Evolutionary conservation across 495 filamentous ascomycete species (phyloP), one percentile per base, ranked within the genome.

Genomic region (Aspergillus carlsbadensis): DNA sequence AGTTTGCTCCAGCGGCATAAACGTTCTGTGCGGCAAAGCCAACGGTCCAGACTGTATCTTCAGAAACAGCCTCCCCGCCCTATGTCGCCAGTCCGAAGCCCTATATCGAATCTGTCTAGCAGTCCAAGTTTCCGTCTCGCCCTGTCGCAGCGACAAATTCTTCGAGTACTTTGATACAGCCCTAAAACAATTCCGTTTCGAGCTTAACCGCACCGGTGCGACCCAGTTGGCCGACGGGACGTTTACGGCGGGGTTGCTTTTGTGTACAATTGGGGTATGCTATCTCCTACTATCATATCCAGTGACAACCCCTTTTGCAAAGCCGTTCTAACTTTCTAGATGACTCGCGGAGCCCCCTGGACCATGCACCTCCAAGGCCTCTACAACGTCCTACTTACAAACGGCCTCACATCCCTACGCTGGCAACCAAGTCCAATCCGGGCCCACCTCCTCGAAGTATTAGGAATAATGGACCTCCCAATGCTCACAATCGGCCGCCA

Each of bases 291-390:
- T 39, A n/a, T 13, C 6, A 35, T 14, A 15, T 7, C n/a, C n/a
- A n/a, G n/a, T n/a, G n/a, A n/a, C n/a, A n/a, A n/a, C n/a, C n/a
- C n/a, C n/a, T n/a, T n/a, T n/a, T n/a, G n/a, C n/a, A n/a, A n/a
- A n/a, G n/a, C n/a, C n/a, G n/a, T n/a, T n/a, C 26, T 29, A 8
- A 29, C 26, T 29, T 29, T 10, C 17, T 40, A 74, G 71, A 40
- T 71, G 26, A 58, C 72, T 51, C 71, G 67, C 44, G 68, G 70
- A 8, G 24, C 67, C 10, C 65, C 70, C 0, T 74, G 70, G 71
- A 72, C 70, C 1, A 64, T 74, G 65, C 71, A 74, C 52, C 54
- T 74, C 11, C 66, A 70, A 57, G 70, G 71, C 13, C 70, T 74
- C 65, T 63, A 74, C 52, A 66, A 58, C 18, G 68, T 74, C 18